Evolutionary conservation across 148 eudicot genomes (phyloP).

Genomic region (Pharnaceum exiguum): DNA sequence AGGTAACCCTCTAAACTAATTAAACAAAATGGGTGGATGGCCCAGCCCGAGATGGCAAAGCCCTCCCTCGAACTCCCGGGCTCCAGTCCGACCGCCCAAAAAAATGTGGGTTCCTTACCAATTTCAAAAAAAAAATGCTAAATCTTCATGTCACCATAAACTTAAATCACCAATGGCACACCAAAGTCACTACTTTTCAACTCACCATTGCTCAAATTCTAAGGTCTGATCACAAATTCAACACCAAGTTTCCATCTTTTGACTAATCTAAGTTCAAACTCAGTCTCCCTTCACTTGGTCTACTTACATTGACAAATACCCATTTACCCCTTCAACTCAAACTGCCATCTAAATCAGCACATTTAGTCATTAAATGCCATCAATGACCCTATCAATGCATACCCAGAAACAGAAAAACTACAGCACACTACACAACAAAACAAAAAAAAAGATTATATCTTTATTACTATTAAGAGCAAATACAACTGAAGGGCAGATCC

Average conservation of each 20-base stretch:
- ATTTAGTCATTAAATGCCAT: too few relatives aligned
- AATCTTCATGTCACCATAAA: background rate
- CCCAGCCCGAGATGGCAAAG: too few relatives aligned
- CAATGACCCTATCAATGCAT: too few relatives aligned
- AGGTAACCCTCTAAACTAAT: too few relatives aligned
- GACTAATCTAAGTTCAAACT: conserved; percentile 7
- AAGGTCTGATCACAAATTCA: background rate
- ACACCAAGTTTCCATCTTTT: background rate
- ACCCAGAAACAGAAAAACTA: background rate
- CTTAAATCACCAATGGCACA: background rate
- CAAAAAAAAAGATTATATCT: conserved; percentile 2
- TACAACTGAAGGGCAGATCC: background rate
- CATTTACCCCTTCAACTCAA: background rate
- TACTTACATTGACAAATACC: background rate
- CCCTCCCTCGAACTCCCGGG: too few relatives aligned
- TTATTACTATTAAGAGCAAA: background rate
- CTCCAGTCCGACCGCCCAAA: too few relatives aligned
- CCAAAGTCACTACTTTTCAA: background rate
- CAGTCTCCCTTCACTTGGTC: background rate
- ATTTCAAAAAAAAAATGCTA: background rate
- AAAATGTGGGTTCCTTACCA: too few relatives aligned
- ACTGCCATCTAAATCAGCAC: background rate
- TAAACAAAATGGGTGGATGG: too few relatives aligned
- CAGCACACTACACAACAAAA: background rate
- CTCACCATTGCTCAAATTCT: background rate